Evolutionary conservation across 352 stramenopile species (phyloP), one percentile per base, ranked within the genome.

Genomic region (Pilasporangium apinafurcum): DNA sequence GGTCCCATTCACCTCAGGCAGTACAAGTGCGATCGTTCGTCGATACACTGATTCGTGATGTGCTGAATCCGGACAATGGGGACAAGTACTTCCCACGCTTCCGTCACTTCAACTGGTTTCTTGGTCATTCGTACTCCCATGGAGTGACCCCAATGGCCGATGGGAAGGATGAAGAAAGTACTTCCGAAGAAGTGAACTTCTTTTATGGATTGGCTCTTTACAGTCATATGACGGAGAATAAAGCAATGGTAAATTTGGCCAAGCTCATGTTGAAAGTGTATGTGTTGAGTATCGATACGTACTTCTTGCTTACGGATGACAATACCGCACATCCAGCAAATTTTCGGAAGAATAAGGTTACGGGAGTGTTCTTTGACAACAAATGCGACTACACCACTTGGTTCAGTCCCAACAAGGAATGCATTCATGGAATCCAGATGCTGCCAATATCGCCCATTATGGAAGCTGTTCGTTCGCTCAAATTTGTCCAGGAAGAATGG

Each of bases 361-460:
- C 69, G 16, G 74, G 74, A 13, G 58, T 86, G 21, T 79, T 86
- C 35, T 86, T 86, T 45, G 74, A 85, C 51, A 85, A 85, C 62
- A 86, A 86, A 39, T 78, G 60, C 33, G 74, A 86, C 53, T 86
- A 84, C 53, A 48, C 74, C 10, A 86, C 74, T 30, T 86, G 74
- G 74, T 86, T 86, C 52, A 85, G 68, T 27, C 63, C 74, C 5
- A 72, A 80, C 39, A 79, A 80, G 52, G 64, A 85, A 24, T 86
- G 74, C 52, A 86, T 86, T 36, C 74, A 86, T 53, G 74, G 74
- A 39, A 86, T 86, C 44, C 74, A 86, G 59, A 86, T 86, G 74
- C 54, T 86, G 5, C 74, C 74, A 0, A 58, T 86, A 21, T 82
- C 72, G 26, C 68, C 74, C 6, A 70, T 83, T 37, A 53, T 70